phyloP scores from a whole-genome alignment of 192 early-diverging fungal species.

The Entophlyctis luteolus region DNA sequence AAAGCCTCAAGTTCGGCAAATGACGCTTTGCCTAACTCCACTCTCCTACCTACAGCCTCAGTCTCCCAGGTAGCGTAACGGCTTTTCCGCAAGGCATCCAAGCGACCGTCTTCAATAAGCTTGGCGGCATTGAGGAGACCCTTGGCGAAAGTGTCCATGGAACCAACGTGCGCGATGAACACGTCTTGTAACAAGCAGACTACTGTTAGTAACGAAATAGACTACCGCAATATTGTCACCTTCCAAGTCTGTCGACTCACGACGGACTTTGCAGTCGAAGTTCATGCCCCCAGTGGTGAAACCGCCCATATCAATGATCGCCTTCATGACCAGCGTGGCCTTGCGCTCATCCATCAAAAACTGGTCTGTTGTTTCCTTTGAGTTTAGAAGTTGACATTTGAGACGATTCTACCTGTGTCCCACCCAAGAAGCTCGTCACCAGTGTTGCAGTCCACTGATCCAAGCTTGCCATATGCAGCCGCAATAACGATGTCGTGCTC shows the following conservation, averaged over 20 bases:
- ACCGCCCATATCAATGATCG: constrained; percentile 32
- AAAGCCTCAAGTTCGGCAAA: constrained; percentile 21
- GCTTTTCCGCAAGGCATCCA: constrained; percentile 12
- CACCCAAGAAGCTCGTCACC: constrained; percentile 36
- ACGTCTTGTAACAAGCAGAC: constrained; percentile 3
- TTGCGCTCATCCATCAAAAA: constrained; percentile 38
- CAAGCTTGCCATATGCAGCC: constrained; percentile 23
- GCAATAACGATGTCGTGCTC: constrained; percentile 35
- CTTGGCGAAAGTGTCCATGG: constrained; percentile 31
- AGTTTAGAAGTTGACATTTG: too few relatives aligned
- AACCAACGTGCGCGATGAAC: constrained; percentile 36
- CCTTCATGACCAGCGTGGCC: constrained; percentile 38
- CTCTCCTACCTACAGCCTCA: constrained; percentile 6
- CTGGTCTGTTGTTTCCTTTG: too few relatives aligned
- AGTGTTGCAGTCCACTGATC: constrained; percentile 38
- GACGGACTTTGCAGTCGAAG: constrained; percentile 44
- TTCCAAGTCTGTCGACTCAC: constrained; percentile 37
- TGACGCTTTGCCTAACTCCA: constrained; percentile 19
- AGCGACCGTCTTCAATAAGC: constrained; percentile 22
- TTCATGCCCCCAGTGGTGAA: constrained; percentile 39
- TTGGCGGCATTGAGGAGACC: constrained; percentile 29
- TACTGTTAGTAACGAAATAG: background rate
- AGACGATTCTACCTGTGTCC: too few relatives aligned
- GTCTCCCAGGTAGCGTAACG: constrained; percentile 24
- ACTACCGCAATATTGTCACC: background rate